phyloP scores from a whole-genome alignment of 305 asterid species.

The Fraxinus xanthoxyloides region DNA sequence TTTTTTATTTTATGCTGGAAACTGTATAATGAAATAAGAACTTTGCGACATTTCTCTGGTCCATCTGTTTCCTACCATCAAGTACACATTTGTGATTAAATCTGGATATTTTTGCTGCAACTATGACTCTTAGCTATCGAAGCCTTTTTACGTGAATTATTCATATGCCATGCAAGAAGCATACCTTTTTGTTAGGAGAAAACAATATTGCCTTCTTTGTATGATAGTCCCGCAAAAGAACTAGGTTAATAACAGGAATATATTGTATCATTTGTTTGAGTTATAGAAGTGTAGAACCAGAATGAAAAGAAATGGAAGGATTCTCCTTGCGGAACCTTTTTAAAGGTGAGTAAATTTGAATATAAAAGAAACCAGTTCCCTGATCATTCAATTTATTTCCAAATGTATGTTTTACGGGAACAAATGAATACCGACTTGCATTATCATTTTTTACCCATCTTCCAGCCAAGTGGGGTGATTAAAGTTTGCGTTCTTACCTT shows the following conservation, averaged over 20 bases:
- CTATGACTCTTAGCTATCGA: not conserved
- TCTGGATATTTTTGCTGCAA: not conserved
- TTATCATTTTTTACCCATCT: not conserved
- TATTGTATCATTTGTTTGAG: not conserved
- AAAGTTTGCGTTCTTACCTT: not conserved
- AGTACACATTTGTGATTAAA: not conserved
- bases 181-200: not conserved
- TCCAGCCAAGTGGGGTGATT: not conserved
- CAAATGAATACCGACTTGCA: not conserved
- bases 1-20: not conserved
- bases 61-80: not conserved
- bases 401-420: not conserved
- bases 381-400: not conserved
- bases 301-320: not conserved
- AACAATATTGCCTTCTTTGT: not conserved
- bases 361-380: not conserved
- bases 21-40: not conserved
- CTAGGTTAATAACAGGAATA: not conserved
- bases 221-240: conserved; percentile 3
- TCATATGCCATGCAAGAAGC: not conserved
- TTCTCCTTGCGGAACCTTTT: not conserved
- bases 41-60: not conserved
- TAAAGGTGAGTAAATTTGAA: not conserved
- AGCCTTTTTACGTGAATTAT: not conserved
- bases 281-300: conserved; percentile 1